Base-by-base conservation (phyloP, 371 early-diverging fungal species). In the Fennellomyces sp. region DNA sequence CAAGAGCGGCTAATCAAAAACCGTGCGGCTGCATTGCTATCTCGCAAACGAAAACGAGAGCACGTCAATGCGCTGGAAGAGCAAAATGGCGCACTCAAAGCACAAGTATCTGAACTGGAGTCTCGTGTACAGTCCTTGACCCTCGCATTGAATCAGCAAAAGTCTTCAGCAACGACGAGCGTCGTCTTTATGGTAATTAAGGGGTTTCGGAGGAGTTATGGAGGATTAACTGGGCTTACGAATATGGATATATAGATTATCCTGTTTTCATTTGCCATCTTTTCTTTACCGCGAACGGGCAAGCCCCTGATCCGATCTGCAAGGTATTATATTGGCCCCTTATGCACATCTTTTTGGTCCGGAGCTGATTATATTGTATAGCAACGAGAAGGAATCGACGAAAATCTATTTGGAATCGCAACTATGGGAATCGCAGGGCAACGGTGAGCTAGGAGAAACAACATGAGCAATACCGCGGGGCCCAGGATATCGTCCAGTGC, bases 1-100 rank as follows among this genome's bases (percentile, higher is more conserved):
- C 92, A 94, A 68, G 93, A 93, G 65, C 82, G 96, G 15, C 68
- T 94, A 55, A 92, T 94, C 60, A 94, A 94, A 78, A 96, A 96
- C 68, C 82, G 96, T n/a, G 94, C 93, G 0, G 93, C 94, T 0
- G 96, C 96, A 2, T 74, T 94, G 36, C 73, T 91, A 50, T 93
- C 94, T 8, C 86, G 96, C 29, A 93, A 93, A 71, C 87, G 94
- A 49, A 92, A 93, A 75, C 85, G 95, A 35, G 94, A 96, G 50
- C 94, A 94, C 58, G 66, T 93, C 56, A 81, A 66, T 42, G 69
- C 80, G 12, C 78, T 96, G n/a, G 96, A 96, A 70, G 75, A 80
- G 8, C 84, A 88, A 49, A 95, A 94, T 64, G 71, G 71, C 29
- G 59, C 68, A 1, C 66, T 95, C 41, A 76, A 66, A 38, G 64